A percentile compares a stretch with the other conserved stretches of the same genome.
phyloP scores from a whole-genome alignment of 129 eudicot species.

The Flaveria linearis region DNA sequence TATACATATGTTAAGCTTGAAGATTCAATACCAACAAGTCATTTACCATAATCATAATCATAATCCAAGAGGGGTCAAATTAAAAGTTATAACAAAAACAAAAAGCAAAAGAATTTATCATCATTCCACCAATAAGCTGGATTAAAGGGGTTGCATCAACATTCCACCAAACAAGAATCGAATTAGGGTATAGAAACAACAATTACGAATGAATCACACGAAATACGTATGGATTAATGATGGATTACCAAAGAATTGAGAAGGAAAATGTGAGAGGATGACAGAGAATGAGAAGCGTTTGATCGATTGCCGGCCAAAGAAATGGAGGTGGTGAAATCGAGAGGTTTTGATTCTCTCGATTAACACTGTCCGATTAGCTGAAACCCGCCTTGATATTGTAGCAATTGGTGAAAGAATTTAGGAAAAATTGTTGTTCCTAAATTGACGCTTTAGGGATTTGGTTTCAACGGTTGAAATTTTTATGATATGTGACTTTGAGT shows the following conservation, averaged over 20 bases:
- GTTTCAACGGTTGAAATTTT: background rate
- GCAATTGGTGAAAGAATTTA: conserved; percentile 29
- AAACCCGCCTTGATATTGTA: conserved; percentile 22
- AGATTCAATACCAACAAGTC: background rate
- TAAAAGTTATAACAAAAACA: too few species aligned
- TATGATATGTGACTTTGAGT: background rate
- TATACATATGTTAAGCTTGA: background rate
- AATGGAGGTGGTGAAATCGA: conserved; percentile 15
- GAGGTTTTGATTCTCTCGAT: conserved; percentile 12
- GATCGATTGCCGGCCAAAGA: conserved; percentile 10
- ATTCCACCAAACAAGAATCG: background rate
- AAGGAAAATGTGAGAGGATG: conserved; percentile 32
- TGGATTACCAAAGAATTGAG: conserved; percentile 23
- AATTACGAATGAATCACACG: background rate
- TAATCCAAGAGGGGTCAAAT: too few species aligned
- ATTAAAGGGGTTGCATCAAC: background rate
- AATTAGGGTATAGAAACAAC: background rate
- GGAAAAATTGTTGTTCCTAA: conserved; percentile 17
- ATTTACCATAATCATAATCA: conserved; percentile 4
- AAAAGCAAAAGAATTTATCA: background rate
- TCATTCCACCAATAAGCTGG: conserved; percentile 21
- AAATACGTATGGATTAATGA: background rate
- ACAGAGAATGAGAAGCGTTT: conserved; percentile 21
- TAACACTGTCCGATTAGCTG: conserved; percentile 32
- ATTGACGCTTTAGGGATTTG: conserved; percentile 30